Conservation (phyloP, 768 basidiomycete species). For the Rhizopogon vinicolor region DNA sequence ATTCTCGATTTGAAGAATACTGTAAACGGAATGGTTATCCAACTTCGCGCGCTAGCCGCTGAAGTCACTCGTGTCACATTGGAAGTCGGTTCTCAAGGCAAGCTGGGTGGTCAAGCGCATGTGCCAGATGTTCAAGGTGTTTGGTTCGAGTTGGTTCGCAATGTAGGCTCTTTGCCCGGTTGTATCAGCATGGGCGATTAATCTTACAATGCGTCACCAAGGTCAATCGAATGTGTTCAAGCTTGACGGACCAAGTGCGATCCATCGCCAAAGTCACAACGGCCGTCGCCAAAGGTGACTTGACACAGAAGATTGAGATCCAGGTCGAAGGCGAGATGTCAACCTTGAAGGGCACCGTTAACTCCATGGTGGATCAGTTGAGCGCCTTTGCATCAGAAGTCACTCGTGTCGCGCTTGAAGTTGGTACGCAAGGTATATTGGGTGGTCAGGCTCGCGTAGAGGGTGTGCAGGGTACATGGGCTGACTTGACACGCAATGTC, state of each 20-base stretch:
- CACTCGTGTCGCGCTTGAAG: conserved; percentile 80
- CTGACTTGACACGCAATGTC: conserved; percentile 83
- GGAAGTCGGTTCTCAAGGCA: conserved; percentile 86
- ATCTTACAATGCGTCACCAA: conserved; percentile 17
- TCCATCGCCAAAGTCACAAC: conserved; percentile 84
- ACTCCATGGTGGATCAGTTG: conserved; percentile 92
- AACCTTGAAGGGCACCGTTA: conserved; percentile 78
- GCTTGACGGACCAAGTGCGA: conserved; percentile 76
- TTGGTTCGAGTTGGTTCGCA: conserved; percentile 79
- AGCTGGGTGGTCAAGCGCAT: conserved; percentile 82
- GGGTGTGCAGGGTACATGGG: conserved; percentile 93
- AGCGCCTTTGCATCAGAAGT: conserved; percentile 84
- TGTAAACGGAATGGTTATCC: conserved; percentile 48
- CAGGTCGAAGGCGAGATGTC: conserved; percentile 86
- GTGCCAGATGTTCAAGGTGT: conserved; percentile 91
- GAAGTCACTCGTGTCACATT: conserved; percentile 83
- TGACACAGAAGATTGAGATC: conserved; percentile 92
- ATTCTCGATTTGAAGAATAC: conserved; percentile 76
- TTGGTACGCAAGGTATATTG: conserved; percentile 86
- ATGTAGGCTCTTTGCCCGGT: conserved; percentile 37
- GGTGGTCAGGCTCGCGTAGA: conserved; percentile 90
- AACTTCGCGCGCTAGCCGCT: conserved; percentile 61
- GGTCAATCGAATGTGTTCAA: conserved; percentile 81
- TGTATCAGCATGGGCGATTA: not conserved
- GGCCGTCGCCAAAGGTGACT: conserved; percentile 85